A percentile compares a stretch with the other conserved stretches of the same genome.
Evolutionary conservation across 2,329 filamentous ascomycete species (phyloP).

Genomic region (Pseudonectria buxi): DNA sequence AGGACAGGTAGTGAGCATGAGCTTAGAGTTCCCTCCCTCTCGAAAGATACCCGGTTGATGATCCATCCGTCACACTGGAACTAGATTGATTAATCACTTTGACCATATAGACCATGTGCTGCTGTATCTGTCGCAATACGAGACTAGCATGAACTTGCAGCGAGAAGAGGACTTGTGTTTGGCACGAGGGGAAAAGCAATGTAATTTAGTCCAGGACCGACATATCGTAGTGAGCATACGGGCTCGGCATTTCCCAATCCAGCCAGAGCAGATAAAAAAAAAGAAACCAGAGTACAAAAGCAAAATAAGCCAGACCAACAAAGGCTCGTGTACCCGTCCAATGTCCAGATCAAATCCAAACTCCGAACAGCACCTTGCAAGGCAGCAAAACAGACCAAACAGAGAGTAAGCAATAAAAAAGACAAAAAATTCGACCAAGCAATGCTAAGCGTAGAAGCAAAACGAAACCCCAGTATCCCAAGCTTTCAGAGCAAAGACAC

Average conservation of each 20-base stretch:
- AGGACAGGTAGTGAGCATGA: no score
- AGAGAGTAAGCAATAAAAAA: slow-evolving; percentile 4
- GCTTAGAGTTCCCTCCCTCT: no score
- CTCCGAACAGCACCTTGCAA: slow-evolving; percentile 17
- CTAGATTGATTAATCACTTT: no score
- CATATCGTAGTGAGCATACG: slow-evolving; percentile 10
- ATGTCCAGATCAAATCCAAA: slow-evolving; percentile 19
- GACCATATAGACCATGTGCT: no score
- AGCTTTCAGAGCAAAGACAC: slow-evolving; percentile 18
- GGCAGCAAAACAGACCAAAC: slow-evolving; percentile 7
- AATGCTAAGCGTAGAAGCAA: slow-evolving; percentile 9
- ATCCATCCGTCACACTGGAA: no score
- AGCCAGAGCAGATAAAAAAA: slow-evolving; percentile 1
- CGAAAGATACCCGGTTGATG: no score
- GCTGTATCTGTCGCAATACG: no score
- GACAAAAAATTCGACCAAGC: slow-evolving; percentile 14
- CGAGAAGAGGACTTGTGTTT: no score
- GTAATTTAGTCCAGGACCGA: slow-evolving; percentile 9
- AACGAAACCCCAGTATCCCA: slow-evolving; percentile 15
- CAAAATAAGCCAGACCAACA: slow-evolving; percentile 2
- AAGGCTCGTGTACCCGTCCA: slow-evolving; percentile 6
- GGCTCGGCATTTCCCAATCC: slow-evolving; percentile 7
- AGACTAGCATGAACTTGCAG: neutral
- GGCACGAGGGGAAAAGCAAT: slow-evolving; percentile 2
- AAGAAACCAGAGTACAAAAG: neutral